Conservation (phyloP, 176 grass and related monocot genomes). For the Hsuehochloa calcarea region DNA sequence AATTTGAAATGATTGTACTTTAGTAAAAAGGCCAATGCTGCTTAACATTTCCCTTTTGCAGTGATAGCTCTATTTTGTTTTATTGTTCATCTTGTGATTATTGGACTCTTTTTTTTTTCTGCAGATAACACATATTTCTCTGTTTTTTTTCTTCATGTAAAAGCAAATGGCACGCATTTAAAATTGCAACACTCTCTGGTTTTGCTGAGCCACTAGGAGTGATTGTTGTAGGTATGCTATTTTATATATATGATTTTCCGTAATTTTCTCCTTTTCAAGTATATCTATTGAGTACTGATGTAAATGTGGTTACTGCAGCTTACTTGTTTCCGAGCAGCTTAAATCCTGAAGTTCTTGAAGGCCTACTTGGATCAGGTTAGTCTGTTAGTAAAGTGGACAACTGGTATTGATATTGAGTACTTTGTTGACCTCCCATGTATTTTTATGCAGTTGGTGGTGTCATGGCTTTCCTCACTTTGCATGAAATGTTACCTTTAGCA, state of each 20-base stretch:
- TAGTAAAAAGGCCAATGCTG: not conserved
- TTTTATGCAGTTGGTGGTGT: slow-evolving; percentile 78
- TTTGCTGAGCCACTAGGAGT: slow-evolving; percentile 89
- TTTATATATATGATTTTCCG: not conserved
- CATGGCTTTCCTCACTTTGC: slow-evolving; percentile 98
- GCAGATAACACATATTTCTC: not conserved
- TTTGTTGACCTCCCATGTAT: not conserved
- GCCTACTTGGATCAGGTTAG: slow-evolving; percentile 89
- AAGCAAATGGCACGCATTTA: slow-evolving; percentile 91
- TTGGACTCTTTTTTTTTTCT: not conserved
- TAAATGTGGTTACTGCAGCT: slow-evolving; percentile 48
- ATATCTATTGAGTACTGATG: not conserved
- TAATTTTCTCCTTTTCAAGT: slow-evolving; percentile 18
- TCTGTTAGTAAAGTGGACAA: slow-evolving; percentile 18
- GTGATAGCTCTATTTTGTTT: not conserved
- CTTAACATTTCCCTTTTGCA: slow-evolving; percentile 11
- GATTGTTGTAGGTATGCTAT: slow-evolving; percentile 67
- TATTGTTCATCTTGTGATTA: slow-evolving; percentile 2
- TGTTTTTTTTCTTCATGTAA: slow-evolving; percentile 23
- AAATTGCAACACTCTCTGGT: slow-evolving; percentile 66
- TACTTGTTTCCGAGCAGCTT: slow-evolving; percentile 77
- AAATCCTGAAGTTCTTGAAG: slow-evolving; percentile 93
- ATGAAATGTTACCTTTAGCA: slow-evolving; percentile 94
- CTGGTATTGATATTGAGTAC: not conserved
- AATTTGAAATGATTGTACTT: not conserved